phyloP scores from a whole-genome alignment of 2,329 filamentous ascomycete species.

The Cercospora janseana region DNA sequence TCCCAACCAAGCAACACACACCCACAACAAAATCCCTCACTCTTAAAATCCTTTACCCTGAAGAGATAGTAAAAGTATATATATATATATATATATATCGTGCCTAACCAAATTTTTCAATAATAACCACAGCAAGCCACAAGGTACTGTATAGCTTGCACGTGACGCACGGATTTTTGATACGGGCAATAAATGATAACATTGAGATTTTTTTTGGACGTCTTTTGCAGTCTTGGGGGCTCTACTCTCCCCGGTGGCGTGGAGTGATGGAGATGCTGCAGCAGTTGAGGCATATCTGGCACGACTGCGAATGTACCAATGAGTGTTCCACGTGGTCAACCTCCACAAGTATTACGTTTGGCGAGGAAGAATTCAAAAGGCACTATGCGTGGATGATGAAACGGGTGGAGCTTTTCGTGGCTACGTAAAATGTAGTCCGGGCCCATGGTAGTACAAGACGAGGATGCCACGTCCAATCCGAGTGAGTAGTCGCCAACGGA shows the following conservation, averaged over 20 bases:
- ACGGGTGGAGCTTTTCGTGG: slow-evolving; percentile 7
- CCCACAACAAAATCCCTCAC: too few relatives aligned
- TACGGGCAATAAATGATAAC: too few relatives aligned
- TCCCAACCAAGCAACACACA: too few relatives aligned
- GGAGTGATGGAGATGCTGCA: not conserved
- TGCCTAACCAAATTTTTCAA: too few relatives aligned
- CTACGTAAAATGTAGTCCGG: slow-evolving; percentile 1
- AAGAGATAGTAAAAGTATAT: too few relatives aligned
- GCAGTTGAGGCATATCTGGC: not conserved
- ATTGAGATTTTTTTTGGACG: not conserved
- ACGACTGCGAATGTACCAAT: not conserved
- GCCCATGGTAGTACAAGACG: not conserved
- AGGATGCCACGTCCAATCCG: not conserved
- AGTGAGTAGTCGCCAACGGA: not conserved
- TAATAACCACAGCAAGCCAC: too few relatives aligned
- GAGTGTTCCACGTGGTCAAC: not conserved
- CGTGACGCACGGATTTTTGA: not conserved
- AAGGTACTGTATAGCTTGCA: too few relatives aligned
- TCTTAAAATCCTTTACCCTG: too few relatives aligned
- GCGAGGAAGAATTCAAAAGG: not conserved
- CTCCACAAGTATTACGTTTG: too few relatives aligned
- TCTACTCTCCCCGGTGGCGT: not conserved
- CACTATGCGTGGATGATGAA: not conserved
- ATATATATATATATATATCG: too few relatives aligned
- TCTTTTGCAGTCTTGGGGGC: not conserved